Percentiles rank a stretch among this genome's conserved stretches.
phyloP scores from a whole-genome alignment of 2,329 filamentous ascomycete species.

The Daldinia sp. region DNA sequence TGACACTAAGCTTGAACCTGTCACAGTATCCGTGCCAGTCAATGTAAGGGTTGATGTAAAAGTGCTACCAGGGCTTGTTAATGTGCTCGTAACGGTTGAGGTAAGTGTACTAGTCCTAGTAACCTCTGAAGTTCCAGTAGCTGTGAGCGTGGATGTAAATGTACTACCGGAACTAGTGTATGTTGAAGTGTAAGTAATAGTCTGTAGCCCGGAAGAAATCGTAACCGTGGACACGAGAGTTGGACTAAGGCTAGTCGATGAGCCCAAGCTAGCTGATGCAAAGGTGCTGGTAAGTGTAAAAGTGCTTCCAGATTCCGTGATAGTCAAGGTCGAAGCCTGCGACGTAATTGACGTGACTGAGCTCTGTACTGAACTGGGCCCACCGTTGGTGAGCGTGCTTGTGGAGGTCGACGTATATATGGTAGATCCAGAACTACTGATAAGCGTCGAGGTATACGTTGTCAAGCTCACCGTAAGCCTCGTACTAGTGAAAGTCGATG shows the following conservation, averaged over 20 bases:
- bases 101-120: slow-evolving; percentile 6
- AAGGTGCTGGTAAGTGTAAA: background rate
- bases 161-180: slow-evolving; percentile 6
- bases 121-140: background rate
- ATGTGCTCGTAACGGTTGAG: slow-evolving; percentile 7
- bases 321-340: background rate
- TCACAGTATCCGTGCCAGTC: slow-evolving; percentile 5
- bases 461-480: background rate
- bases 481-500: background rate
- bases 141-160: slow-evolving; percentile 17
- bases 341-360: background rate
- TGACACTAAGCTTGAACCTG: background rate
- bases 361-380: background rate
- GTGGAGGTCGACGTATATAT: background rate
- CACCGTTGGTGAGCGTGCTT: background rate
- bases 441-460: background rate
- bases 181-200: background rate
- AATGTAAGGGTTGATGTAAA: slow-evolving; percentile 16
- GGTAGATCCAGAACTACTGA: background rate
- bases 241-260: background rate
- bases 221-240: background rate
- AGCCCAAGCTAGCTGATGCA: background rate
- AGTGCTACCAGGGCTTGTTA: slow-evolving; percentile 8
- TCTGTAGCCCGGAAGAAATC: background rate
- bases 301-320: background rate